A percentile compares a stretch with the other conserved stretches of the same genome.
Evolutionary conservation across 2,329 filamentous ascomycete genomes (phyloP).

Genomic region (Trichoderma sp.): DNA sequence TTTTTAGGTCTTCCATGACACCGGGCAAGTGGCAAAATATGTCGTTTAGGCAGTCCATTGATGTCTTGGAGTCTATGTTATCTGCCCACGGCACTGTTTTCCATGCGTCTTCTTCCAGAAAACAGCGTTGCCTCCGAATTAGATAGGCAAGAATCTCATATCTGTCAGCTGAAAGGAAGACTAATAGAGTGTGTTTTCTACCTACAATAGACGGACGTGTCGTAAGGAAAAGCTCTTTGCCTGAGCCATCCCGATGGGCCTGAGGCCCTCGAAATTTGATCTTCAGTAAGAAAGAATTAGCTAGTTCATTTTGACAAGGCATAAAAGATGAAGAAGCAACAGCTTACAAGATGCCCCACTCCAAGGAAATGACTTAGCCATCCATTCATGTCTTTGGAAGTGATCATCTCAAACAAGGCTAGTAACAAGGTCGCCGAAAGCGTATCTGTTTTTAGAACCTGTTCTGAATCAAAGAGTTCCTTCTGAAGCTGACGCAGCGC

Average conservation of each 20-base stretch:
- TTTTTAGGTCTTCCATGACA: neutral
- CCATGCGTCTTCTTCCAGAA: constrained; percentile 4
- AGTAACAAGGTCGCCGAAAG: neutral
- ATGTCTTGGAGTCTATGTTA: neutral
- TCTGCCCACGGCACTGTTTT: constrained; percentile 1
- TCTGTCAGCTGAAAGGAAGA: neutral
- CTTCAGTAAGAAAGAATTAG: neutral
- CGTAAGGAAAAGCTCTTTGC: neutral
- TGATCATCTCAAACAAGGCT: neutral
- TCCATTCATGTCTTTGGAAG: neutral
- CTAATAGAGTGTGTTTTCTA: neutral
- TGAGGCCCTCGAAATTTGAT: neutral
- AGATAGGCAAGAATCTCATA: constrained; percentile 6
- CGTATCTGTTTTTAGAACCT: neutral
- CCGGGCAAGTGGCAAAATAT: neutral
- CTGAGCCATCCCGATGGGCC: neutral
- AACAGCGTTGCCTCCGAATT: neutral
- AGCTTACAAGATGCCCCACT: neutral
- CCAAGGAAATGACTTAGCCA: neutral
- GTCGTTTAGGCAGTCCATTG: neutral
- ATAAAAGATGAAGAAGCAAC: neutral
- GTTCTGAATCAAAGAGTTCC: neutral
- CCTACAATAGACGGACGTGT: neutral
- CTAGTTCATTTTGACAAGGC: neutral
- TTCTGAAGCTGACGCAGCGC: neutral